phyloP scores from a whole-genome alignment of 192 early-diverging fungal genomes.

The Backusella liffmaniae region DNA sequence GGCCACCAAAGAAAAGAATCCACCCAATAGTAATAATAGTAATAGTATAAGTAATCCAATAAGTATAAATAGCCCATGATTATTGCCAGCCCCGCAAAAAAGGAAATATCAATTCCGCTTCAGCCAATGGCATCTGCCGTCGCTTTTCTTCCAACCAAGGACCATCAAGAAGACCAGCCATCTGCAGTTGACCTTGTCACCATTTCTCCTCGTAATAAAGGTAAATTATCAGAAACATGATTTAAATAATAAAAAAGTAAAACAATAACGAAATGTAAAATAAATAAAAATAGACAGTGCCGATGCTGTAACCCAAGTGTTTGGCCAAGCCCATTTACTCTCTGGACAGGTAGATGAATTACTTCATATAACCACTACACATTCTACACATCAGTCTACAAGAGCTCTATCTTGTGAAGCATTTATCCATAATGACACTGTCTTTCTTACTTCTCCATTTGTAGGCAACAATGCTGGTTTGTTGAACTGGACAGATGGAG shows the following conservation, averaged over 20 bases:
- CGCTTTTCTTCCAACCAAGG: conserved; percentile 6
- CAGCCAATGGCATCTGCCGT: conserved; percentile 15
- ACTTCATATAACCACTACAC: conserved; percentile 11
- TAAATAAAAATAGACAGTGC: not conserved
- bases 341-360: conserved; percentile 13
- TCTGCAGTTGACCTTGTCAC: conserved; percentile 1
- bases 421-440: conserved; percentile 33
- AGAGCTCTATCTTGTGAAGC: conserved; percentile 27
- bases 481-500: conserved; percentile 26
- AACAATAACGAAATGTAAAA: not conserved
- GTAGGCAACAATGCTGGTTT: conserved; percentile 17
- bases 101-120: conserved; percentile 24
- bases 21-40: conserved; percentile 25
- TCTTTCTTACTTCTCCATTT: conserved; percentile 30
- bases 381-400: not conserved
- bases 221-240: not conserved
- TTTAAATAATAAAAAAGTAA: not conserved
- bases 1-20: conserved; percentile 39
- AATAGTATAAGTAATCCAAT: conserved; percentile 29
- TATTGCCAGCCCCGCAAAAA: conserved; percentile 25
- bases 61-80: conserved; percentile 21
- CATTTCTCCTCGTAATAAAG: conserved; percentile 5
- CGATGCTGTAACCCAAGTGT: conserved; percentile 21
- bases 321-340: conserved; percentile 15
- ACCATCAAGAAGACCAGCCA: not conserved